Base-by-base conservation (phyloP, 2,329 filamentous ascomycete species). In the Alternaria brassicicola region DNA sequence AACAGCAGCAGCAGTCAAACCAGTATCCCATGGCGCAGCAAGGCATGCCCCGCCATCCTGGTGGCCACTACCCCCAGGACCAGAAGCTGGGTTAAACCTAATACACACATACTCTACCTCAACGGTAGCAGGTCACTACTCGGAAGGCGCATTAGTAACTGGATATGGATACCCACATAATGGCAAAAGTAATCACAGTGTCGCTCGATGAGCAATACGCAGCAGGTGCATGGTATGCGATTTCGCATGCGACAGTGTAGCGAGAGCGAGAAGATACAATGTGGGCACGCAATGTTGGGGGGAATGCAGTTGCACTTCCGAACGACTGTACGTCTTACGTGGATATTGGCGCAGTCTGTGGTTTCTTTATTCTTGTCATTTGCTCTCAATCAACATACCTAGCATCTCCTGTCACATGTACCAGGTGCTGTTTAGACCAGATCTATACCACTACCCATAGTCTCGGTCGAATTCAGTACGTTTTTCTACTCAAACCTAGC, bases 21-120 rank as follows among this genome's bases (percentile, higher is more conserved):
- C 89, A 89, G 72, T 93, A 93, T 71, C 88, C 86, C 50, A 92
- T 96, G 88, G 89, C 89, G 52, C 89, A 91, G 76, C 84, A 86
- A 64, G 88, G 90, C 69, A 91, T 95, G 85, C 89, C 90, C 57
- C 75, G 74, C 58, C 76, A 78, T 61, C 76, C 76, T 31, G 74
- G 74, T 51, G 90, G 92, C 72, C 91, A 92, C 80, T 89, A 91
- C 71, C 89, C 91, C 66, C 91, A 93, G 51, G 75, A 78, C 55
- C 75, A 78, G 64, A 78, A 78, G 67, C 72, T 78, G 54, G 75
- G 73, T 54, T 78, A 74, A 70, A 65, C 51, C 57, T 68, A 67
- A 66, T 66, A 69, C 63, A 66, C 55, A 60, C 52, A 57, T 61
- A 54, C 64, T 67, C 59, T 66, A 63, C 62, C 67, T 55, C 35